Evolutionary conservation across 257 asterid genomes (phyloP), one percentile per base, ranked within the genome.

Genomic region (Solanum chmielewskii): DNA sequence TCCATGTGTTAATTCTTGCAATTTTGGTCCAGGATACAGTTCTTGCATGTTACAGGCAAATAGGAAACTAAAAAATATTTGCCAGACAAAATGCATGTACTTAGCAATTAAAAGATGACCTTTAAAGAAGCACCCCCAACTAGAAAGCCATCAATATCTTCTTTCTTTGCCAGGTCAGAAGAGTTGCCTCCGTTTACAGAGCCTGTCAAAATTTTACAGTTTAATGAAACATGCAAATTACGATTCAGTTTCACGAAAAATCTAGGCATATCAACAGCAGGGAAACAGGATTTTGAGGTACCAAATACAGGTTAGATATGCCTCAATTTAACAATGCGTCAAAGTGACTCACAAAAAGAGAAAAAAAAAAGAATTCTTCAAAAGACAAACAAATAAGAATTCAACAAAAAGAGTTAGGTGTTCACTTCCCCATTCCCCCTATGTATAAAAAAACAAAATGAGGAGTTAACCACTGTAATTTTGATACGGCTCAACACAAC

Each of bases 91-190:
- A 52, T 52, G 75, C 80, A 56, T 33, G 35, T 16, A 80, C 68
- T 47, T 80, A 10, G 85, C 18, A 80, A 29, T 27, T 41, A 85
- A 81, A 66, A 37, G 68, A 71, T 35, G 92, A 96, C 99, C 99
- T 97, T 97, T 21, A 97, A 94, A 85, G 99, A 96, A 87, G 99
- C 99, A 71, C 99, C 99, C 7, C 99, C 99, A 33, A 97, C 99
- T 73, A 97, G 95, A 90, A 93, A 93, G 62, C 96, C 96, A 88
- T 93, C 96, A 73, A 93, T 93, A 87, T 97, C 99, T 89, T 94
- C 99, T 92, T 95, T 83, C 84, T 94, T 94, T 27, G 98, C 99
- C 89, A 97, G 99, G 59, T 97, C 99, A 25, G 96, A 92, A 74
- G 92, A 94, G 92, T 97, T 96, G 88, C 93, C 94, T 71, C 99